Base-by-base conservation (phyloP, 139 green algal genomes). In the Ettlia oleoabundans region DNA sequence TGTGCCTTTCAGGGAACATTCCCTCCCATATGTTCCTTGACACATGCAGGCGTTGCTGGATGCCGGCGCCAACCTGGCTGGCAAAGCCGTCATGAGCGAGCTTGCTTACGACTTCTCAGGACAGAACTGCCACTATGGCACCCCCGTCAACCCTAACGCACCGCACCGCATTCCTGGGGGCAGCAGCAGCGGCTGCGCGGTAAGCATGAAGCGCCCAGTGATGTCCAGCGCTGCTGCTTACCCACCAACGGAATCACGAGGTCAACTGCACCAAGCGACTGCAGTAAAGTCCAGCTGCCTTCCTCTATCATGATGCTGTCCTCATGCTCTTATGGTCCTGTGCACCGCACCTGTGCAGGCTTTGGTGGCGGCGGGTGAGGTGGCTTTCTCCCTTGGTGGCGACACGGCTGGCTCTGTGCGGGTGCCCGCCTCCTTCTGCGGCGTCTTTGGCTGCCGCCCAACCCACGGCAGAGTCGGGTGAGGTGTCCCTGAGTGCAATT, bases 71-170 rank as follows among this genome's bases (percentile, higher is more conserved):
- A 88, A 41, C 9, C 32, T 77, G 42, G 70, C 70, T 1, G 94
- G 94, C 62, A 97, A 92, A 69, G 94, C 94, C 4, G 90, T 95
- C 83, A 96, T 98, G 95, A 94, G 97, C 79, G 96, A 98, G 91
- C 82, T 98, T 61, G 95, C 86, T 2, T 92, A 87, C 78, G 82
- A 63, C 24, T 76, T 96, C 32, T 83, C 89, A 13, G 93, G 95
- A 0, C 89, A 98, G 76, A 98, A 98, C 69, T 67, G 82, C 24
- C 94, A 97, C 81, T 98, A 98, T 70, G 95, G 96, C 40, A 95
- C 92, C 2, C 95, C 95, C 0, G 37, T 77, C 71, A 99, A 99
- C 80, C 89, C 92, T 1, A 91, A 92, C 0, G 93, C 92, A 9
- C 93, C 92, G 1, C 90, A 89, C 3, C 88, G 91, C 38, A 85